phyloP scores from a whole-genome alignment of 2,329 filamentous ascomycete genomes.

The Zopfia rhizophila region DNA sequence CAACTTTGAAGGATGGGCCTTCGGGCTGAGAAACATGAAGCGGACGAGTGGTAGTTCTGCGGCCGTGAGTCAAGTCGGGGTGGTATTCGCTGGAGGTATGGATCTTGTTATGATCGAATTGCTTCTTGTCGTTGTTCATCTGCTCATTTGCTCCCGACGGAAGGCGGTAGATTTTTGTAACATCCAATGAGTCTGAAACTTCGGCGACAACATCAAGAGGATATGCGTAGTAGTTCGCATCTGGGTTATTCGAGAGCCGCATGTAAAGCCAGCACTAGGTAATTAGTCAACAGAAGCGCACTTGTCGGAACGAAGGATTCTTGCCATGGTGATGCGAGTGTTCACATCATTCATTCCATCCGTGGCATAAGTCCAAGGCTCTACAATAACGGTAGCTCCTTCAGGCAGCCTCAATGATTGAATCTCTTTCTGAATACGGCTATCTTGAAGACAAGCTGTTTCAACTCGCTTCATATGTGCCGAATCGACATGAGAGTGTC shows the following conservation, averaged over 20 bases:
- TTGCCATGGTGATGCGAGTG: slow-evolving; percentile 61
- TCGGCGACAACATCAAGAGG: slow-evolving; percentile 66
- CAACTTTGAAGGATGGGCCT: slow-evolving; percentile 34
- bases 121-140: slow-evolving; percentile 47
- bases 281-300: not conserved
- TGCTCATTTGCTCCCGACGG: slow-evolving; percentile 54
- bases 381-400: slow-evolving; percentile 59
- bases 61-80: slow-evolving; percentile 25
- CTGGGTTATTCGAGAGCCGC: slow-evolving; percentile 52
- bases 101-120: slow-evolving; percentile 57
- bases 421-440: slow-evolving; percentile 57
- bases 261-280: slow-evolving; percentile 52
- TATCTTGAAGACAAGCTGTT: slow-evolving; percentile 58
- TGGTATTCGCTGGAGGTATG: slow-evolving; percentile 46
- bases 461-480: slow-evolving; percentile 62
- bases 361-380: slow-evolving; percentile 67
- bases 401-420: slow-evolving; percentile 56
- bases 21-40: slow-evolving; percentile 36
- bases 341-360: slow-evolving; percentile 65
- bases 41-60: slow-evolving; percentile 30
- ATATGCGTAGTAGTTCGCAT: slow-evolving; percentile 69
- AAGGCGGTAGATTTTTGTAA: slow-evolving; percentile 63
- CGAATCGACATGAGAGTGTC: slow-evolving; percentile 61
- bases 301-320: not conserved
- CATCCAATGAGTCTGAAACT: slow-evolving; percentile 60